Evolutionary conservation across 352 stramenopile species (phyloP).

Genomic region (Peronospora destructor): DNA sequence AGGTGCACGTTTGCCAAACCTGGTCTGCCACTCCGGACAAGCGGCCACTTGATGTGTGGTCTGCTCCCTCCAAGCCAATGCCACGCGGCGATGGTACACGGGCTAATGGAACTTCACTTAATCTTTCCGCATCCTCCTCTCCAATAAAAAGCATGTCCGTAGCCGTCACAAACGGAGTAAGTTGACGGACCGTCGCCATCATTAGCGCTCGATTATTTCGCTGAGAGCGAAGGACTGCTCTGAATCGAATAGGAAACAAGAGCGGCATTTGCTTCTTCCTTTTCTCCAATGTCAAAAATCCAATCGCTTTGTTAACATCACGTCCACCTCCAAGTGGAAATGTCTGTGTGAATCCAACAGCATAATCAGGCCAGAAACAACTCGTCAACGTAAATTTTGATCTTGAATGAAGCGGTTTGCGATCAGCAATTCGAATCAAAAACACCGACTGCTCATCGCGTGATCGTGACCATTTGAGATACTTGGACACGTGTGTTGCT

Average conservation of each 20-base stretch:
- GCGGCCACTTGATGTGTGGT: constrained; percentile 1
- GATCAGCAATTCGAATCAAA: constrained; percentile 46
- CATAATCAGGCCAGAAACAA: constrained; percentile 44
- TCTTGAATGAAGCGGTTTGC: constrained; percentile 35
- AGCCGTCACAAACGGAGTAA: constrained; percentile 41
- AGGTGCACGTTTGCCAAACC: constrained; percentile 43
- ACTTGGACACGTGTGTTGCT: constrained; percentile 57
- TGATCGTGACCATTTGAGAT: constrained; percentile 49
- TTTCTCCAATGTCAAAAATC: constrained; percentile 61
- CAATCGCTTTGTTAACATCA: constrained; percentile 47
- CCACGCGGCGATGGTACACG: constrained; percentile 16
- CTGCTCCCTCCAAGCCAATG: constrained; percentile 5
- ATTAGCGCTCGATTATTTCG: constrained; percentile 24
- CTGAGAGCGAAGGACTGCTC: constrained; percentile 33
- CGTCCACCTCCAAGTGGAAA: constrained; percentile 42
- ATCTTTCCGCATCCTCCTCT: constrained; percentile 35
- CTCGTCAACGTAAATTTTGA: constrained; percentile 61
- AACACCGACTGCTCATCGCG: constrained; percentile 63
- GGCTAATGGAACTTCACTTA: constrained; percentile 36
- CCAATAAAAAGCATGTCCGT: constrained; percentile 50
- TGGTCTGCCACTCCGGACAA: constrained; percentile 27
- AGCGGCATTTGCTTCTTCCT: constrained; percentile 52
- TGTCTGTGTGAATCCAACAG: constrained; percentile 50
- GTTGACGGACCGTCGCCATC: constrained; percentile 11
- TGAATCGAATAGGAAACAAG: constrained; percentile 55